Evolutionary conservation across 2,329 filamentous ascomycete species (phyloP).

Genomic region (Elsinoe australis): DNA sequence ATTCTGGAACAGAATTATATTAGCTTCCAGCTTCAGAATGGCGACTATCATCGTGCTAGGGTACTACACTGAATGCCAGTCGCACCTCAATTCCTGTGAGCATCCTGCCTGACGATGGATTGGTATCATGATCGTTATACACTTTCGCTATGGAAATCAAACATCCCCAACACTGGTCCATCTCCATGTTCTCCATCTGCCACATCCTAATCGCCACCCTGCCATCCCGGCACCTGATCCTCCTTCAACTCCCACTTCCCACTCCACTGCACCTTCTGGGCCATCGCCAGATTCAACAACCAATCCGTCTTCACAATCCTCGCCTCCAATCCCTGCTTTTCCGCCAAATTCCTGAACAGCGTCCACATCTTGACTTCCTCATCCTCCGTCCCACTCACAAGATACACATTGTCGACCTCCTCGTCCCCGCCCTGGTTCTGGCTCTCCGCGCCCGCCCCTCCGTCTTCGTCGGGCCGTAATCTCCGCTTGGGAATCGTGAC

Average conservation of each 20-base stretch:
- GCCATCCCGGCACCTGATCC: slow-evolving; percentile 18
- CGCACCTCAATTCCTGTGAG: too few relatives aligned
- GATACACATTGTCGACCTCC: slow-evolving; percentile 55
- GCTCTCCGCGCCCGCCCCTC: slow-evolving; percentile 49
- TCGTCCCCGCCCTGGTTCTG: slow-evolving; percentile 50
- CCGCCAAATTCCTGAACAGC: slow-evolving; percentile 71
- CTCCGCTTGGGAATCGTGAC: slow-evolving; percentile 43
- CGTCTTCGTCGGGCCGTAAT: slow-evolving; percentile 48
- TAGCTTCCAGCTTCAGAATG: too few relatives aligned
- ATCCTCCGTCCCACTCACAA: slow-evolving; percentile 61
- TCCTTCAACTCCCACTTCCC: slow-evolving; percentile 28
- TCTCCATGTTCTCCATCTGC: too few relatives aligned
- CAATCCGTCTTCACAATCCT: slow-evolving; percentile 80
- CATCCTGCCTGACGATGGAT: too few relatives aligned
- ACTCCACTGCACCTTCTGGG: slow-evolving; percentile 56
- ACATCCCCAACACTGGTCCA: too few relatives aligned
- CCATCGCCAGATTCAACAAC: slow-evolving; percentile 84
- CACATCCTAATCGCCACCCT: too few relatives aligned
- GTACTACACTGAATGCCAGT: too few relatives aligned
- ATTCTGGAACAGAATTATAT: too few relatives aligned
- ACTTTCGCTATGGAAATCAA: too few relatives aligned
- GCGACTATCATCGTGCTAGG: too few relatives aligned
- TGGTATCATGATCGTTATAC: too few relatives aligned
- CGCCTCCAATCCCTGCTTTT: slow-evolving; percentile 68
- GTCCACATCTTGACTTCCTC: slow-evolving; percentile 70